These are phyloP conservation scores for Cladobotryum protrusum DNA, from an alignment of 2,329 filamentous ascomycete genomes.

Conservation along the genomic window DNA sequence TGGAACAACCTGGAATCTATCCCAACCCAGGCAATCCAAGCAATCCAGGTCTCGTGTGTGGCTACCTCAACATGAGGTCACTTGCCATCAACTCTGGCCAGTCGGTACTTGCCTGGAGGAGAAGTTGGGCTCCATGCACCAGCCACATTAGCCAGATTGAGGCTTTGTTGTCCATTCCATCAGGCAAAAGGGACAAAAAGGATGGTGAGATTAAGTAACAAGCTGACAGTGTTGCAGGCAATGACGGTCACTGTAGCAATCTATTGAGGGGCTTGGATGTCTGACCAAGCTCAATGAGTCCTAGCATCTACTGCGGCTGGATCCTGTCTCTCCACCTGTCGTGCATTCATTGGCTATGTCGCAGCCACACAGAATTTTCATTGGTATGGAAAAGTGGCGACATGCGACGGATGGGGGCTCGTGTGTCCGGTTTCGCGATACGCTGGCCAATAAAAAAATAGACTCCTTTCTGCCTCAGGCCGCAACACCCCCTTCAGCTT, in stretches of 20 bases:
- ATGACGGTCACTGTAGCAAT: neutral
- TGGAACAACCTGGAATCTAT: too few relatives aligned
- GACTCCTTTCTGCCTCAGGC: neutral
- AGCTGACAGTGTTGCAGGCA: neutral
- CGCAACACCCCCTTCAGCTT: neutral
- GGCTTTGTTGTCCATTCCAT: too few relatives aligned
- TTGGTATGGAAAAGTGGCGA: neutral
- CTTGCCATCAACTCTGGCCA: constrained; percentile 1
- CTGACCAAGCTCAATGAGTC: neutral
- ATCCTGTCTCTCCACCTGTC: constrained; percentile 1
- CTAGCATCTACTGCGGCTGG: neutral
- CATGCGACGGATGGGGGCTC: neutral
- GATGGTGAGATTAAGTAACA: neutral
- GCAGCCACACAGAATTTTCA: neutral
- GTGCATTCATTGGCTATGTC: neutral
- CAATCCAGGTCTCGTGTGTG: neutral
- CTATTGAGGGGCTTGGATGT: neutral
- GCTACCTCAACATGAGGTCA: constrained; percentile 6
- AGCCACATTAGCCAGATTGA: too few relatives aligned
- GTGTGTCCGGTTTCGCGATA: neutral
- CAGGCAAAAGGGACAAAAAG: too few relatives aligned
- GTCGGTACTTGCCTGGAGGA: too few relatives aligned
- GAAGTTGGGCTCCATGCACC: too few relatives aligned
- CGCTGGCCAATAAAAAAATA: neutral
- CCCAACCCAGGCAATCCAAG: too few relatives aligned